Evolutionary conservation across 208 protist genomes (phyloP), one percentile per base, ranked within the genome.

Genomic region (Phytomonas sp.): DNA sequence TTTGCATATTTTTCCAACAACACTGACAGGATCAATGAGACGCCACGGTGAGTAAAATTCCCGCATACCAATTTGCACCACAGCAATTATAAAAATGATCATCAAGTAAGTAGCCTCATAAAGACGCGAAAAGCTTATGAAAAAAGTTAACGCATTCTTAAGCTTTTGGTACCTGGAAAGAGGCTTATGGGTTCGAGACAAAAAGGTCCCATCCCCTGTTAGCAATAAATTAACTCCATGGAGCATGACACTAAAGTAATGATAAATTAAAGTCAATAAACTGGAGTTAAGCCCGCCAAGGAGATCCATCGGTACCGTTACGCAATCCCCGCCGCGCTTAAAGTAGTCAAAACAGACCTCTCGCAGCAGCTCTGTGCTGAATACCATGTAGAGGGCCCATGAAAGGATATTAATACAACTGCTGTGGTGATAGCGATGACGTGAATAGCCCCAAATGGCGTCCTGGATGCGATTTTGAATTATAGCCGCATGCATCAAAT

Each of bases 341-440:
- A 98, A 93, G 82, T 98, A 98, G 75, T 94, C 91, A 52, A 98
- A 86, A 81, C 92, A 96, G 19, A 92, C 89, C 64, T 93, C 72
- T 29, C 91, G 82, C 29, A 98, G 80, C 16, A 78, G 64, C 4
- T 73, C 71, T 36, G 69, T 74, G 76, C 78, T 79, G 71, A 98
- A 97, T 29, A 98, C 93, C 32, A 63, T 72, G 74, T 97, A 97
- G 26, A 98, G 81, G 23, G 92, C 92, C 84, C 92, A 94, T 0
- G 93, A 94, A 11, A 98, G 86, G 31, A 96, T 80, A 77, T 98
- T 98, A 69, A 98, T 93, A 70, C 86, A 92, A 77, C 86, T 83
- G 74, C 82, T 89, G 79, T 97, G 76, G 36, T 69, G 61, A 74
- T 85, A 83, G 62, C 81, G 82, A 72, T 74, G 67, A 45, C 86